Evolutionary conservation across 139 green algal species (phyloP).

Genomic region (Picochlorum sp.): DNA sequence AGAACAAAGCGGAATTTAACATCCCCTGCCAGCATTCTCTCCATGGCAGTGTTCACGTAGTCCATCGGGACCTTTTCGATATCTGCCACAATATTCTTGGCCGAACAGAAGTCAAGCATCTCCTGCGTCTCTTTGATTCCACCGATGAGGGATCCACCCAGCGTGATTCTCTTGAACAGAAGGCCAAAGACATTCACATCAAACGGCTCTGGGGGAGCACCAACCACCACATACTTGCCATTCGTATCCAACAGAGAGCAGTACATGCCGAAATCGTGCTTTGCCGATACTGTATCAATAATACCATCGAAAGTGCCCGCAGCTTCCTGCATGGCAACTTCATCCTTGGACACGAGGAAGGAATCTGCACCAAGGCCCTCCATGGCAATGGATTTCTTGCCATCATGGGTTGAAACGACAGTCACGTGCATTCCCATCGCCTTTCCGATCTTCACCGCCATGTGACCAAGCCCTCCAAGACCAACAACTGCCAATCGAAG

Average conservation of each 20-base stretch:
- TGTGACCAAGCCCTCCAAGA: slow-evolving; percentile 57
- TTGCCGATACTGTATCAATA: slow-evolving; percentile 70
- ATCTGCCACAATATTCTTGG: slow-evolving; percentile 51
- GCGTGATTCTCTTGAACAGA: slow-evolving; percentile 16
- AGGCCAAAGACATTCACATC: slow-evolving; percentile 6
- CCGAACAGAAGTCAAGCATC: slow-evolving; percentile 64
- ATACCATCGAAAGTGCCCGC: slow-evolving; percentile 63
- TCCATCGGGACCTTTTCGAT: slow-evolving; percentile 26
- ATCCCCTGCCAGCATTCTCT: slow-evolving; percentile 50
- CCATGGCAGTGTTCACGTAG: slow-evolving; percentile 55
- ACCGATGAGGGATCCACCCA: slow-evolving; percentile 51
- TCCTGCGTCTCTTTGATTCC: slow-evolving; percentile 71
- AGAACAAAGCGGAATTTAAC: slow-evolving; percentile 64
- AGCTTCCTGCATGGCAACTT: slow-evolving; percentile 42
- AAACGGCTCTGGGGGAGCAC: slow-evolving; percentile 31
- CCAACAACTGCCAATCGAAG: slow-evolving; percentile 63
- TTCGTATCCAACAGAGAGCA: slow-evolving; percentile 20
- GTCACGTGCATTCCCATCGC: slow-evolving; percentile 59
- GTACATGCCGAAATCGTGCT: slow-evolving; percentile 51
- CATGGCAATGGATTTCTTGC: slow-evolving; percentile 64
- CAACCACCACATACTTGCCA: slow-evolving; percentile 46
- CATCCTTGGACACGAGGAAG: slow-evolving; percentile 54
- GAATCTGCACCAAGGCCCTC: slow-evolving; percentile 49
- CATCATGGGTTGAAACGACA: slow-evolving; percentile 51
- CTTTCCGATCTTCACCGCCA: slow-evolving; percentile 65